phyloP scores from a whole-genome alignment of 345 rosid species.

The Bruguiera sexangula region DNA sequence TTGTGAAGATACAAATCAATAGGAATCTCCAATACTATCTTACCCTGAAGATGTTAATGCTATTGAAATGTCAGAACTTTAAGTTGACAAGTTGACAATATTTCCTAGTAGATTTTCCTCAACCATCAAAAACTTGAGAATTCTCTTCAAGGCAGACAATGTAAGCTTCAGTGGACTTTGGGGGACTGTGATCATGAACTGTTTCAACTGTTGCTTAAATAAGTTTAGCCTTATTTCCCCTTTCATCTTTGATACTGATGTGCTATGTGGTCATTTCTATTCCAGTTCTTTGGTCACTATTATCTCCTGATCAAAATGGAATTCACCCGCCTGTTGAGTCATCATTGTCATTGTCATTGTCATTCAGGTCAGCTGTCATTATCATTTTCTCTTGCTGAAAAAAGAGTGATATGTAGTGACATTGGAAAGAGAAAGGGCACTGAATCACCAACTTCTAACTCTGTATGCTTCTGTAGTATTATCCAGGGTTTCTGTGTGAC shows the following conservation, averaged over 20 bases:
- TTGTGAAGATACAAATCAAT: too few relatives aligned
- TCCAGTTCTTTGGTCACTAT: conserved; percentile 81
- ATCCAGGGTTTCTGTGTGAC: too few relatives aligned
- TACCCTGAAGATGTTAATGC: not conserved
- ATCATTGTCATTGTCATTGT: conserved; percentile 68
- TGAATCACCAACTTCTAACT: too few relatives aligned
- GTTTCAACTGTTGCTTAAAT: not conserved
- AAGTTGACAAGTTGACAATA: not conserved
- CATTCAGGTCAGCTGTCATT: conserved; percentile 58
- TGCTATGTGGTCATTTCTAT: conserved; percentile 5
- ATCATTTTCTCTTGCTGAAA: not conserved
- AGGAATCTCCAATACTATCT: not conserved
- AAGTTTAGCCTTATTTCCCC: not conserved
- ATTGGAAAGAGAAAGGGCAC: too few relatives aligned
- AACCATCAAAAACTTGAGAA: not conserved
- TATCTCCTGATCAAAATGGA: conserved; percentile 59
- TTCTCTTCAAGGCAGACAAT: not conserved
- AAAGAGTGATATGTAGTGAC: too few relatives aligned
- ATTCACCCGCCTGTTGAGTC: conserved; percentile 59
- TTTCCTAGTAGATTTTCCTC: not conserved
- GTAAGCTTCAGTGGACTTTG: not conserved
- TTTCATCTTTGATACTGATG: conserved; percentile 4
- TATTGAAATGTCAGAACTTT: not conserved
- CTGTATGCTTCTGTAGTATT: too few relatives aligned
- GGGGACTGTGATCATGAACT: not conserved